Evolutionary conservation across 306 rosid species (phyloP).

Genomic region (Crotalaria pallida): DNA sequence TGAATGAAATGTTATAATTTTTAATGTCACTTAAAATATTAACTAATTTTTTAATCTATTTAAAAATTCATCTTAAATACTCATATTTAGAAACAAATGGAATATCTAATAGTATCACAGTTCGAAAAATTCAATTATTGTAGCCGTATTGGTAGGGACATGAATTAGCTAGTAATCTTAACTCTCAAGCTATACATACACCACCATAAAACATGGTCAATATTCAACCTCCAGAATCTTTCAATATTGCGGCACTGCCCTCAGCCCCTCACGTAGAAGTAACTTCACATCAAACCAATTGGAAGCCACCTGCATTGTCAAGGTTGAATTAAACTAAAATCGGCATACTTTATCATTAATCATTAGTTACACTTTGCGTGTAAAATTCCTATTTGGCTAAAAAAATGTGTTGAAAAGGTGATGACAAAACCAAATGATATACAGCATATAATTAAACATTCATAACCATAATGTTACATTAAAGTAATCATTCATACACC

Average conservation of each 20-base stretch:
- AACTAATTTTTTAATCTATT: too few relatives aligned
- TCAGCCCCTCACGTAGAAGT: constrained; percentile 9
- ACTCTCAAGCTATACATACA: constrained; percentile 9
- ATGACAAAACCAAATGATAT: constrained; percentile 21
- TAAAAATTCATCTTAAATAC: too few relatives aligned
- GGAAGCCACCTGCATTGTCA: constrained; percentile 22
- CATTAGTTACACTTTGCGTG: constrained; percentile 32
- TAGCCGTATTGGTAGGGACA: too few relatives aligned
- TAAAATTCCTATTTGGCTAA: constrained; percentile 15
- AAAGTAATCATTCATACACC: too few relatives aligned
- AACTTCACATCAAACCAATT: constrained; percentile 14
- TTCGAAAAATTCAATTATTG: too few relatives aligned
- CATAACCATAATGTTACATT: not conserved
- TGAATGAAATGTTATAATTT: too few relatives aligned
- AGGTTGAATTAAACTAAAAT: not conserved
- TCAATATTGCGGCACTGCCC: constrained; percentile 19
- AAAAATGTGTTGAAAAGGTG: not conserved
- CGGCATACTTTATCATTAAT: not conserved
- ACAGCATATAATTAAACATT: constrained; percentile 29
- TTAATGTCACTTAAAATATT: too few relatives aligned
- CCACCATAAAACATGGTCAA: not conserved
- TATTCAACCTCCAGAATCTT: constrained; percentile 1
- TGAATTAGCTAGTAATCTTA: constrained; percentile 18
- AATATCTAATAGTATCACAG: too few relatives aligned
- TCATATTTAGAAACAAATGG: too few relatives aligned